A percentile compares a stretch with the other conserved stretches of the same genome.
phyloP scores from a whole-genome alignment of 2,329 filamentous ascomycete genomes.

The Cryphonectria parasitica region DNA sequence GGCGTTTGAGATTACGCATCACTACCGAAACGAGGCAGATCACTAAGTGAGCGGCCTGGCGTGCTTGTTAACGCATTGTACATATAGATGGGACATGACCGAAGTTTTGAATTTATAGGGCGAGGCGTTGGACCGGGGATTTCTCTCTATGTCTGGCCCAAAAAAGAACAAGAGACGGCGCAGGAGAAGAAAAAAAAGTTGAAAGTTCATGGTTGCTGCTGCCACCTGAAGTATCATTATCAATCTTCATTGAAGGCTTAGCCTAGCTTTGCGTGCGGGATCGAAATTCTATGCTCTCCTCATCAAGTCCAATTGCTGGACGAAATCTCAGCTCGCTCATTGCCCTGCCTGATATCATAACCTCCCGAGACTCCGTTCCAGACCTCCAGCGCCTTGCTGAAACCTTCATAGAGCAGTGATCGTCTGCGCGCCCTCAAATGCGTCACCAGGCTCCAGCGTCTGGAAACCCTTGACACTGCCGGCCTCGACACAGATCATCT shows the following conservation, averaged over 20 bases:
- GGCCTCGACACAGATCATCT: constrained; percentile 94
- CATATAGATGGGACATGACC: no score
- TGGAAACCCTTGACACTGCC: constrained; percentile 83
- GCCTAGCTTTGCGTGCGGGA: background rate
- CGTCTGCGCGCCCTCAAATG: constrained; percentile 65
- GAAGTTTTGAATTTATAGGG: background rate
- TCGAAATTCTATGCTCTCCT: background rate
- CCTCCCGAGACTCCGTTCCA: constrained; percentile 9
- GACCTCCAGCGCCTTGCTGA: constrained; percentile 2
- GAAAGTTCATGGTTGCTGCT: background rate
- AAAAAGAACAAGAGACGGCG: background rate
- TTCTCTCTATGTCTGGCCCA: background rate
- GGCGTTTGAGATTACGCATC: constrained; percentile 89
- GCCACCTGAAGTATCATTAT: no score
- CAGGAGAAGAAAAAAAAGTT: background rate
- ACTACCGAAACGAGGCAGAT: constrained; percentile 56
- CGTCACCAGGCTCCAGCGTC: constrained; percentile 78
- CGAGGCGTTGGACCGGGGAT: background rate
- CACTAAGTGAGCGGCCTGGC: background rate
- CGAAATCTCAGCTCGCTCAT: constrained; percentile 8
- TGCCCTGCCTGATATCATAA: constrained; percentile 18
- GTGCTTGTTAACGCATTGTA: background rate
- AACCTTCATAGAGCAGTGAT: constrained; percentile 46
- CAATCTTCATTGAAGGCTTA: background rate
- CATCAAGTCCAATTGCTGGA: background rate